A percentile compares a stretch with the other conserved stretches of the same genome.
These are phyloP conservation scores for Mycena latifolia DNA, from an alignment of 768 basidiomycete species.

Conservation along the genomic window DNA sequence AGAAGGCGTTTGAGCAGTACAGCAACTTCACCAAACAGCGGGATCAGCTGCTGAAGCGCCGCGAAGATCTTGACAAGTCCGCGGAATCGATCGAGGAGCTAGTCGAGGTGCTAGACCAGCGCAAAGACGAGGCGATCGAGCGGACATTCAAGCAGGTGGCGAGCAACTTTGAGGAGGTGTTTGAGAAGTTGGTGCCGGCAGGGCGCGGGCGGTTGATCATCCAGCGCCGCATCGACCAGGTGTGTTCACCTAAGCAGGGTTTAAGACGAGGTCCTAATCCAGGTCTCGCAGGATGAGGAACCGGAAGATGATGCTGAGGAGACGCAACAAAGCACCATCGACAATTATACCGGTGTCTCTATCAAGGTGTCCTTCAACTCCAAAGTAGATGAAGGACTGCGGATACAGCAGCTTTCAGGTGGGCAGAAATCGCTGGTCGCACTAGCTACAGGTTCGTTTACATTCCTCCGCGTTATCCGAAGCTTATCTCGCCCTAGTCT, in stretches of 20 bases:
- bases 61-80: constrained; percentile 93
- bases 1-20: constrained; percentile 99
- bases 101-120: constrained; percentile 92
- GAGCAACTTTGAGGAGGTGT: constrained; percentile 96
- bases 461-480: not conserved
- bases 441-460: constrained; percentile 81
- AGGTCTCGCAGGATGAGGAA: constrained; percentile 70
- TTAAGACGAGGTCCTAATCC: not conserved
- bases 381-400: constrained; percentile 95
- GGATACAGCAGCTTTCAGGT: constrained; percentile 96
- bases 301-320: constrained; percentile 80
- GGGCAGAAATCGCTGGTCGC: constrained; percentile 98
- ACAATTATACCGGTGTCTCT: constrained; percentile 96
- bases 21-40: constrained; percentile 98
- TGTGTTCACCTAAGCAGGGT: constrained; percentile 41
- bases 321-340: constrained; percentile 80
- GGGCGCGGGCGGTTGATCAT: constrained; percentile 94
- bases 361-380: constrained; percentile 99
- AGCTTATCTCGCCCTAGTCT: constrained; percentile 65
- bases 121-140: constrained; percentile 99
- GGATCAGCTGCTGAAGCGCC: constrained; percentile 87
- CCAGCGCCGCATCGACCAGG: constrained; percentile 90
- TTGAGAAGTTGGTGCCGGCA: constrained; percentile 95
- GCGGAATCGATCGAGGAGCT: constrained; percentile 92
- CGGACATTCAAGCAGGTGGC: constrained; percentile 98